Base-by-base conservation (phyloP, 2,329 filamentous ascomycete genomes). In the Cladophialophora carrionii region DNA sequence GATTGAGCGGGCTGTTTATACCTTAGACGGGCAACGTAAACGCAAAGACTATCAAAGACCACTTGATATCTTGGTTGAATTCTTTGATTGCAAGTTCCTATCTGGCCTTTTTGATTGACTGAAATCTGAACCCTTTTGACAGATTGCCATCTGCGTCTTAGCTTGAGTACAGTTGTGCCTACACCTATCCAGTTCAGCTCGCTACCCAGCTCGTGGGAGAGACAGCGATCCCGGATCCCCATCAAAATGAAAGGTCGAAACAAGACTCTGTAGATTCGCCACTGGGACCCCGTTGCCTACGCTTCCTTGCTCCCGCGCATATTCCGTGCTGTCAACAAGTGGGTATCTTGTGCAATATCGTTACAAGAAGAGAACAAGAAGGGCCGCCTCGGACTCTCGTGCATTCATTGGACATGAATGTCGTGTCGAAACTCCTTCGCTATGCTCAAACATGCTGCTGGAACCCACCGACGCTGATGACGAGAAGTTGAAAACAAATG, bases 281-380 rank as follows among this genome's bases (percentile, higher is more conserved):
- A 43, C 22, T 14, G 26, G 17, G 26, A 14, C 4, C 26, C 54
- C 31, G 34, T 51, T 9, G 20, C 48, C 14, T 29, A 22, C 26
- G 17, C 52, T 54, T 31, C 29, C 29, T 14, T 54, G 12, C 20
- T 32, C 17, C 17, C 29, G 10, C 26, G 14, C 26, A 24, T 24
- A 24, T 52, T 54, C 52, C 24, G 9, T 17, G 52, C 4, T 54
- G 52, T 32, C 52, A 29, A 54, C 52, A 54, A 54, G n/a, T 32
- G 52, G 52, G 52, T 54, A 54, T 54, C 52, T 34, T 34, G 29
- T 54, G 29, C 24, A 34, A 10, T 17, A 32, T 31, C 52, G 34
- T 54, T 31, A 54, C 52, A 54, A 20, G 52, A 31, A 54, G 52
- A 24, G 26, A 14, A 52, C 48, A 54, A 54, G 52, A 54, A 1